Evolutionary conservation across 805 yeast genomes (phyloP).

Genomic region (Candida maris): DNA sequence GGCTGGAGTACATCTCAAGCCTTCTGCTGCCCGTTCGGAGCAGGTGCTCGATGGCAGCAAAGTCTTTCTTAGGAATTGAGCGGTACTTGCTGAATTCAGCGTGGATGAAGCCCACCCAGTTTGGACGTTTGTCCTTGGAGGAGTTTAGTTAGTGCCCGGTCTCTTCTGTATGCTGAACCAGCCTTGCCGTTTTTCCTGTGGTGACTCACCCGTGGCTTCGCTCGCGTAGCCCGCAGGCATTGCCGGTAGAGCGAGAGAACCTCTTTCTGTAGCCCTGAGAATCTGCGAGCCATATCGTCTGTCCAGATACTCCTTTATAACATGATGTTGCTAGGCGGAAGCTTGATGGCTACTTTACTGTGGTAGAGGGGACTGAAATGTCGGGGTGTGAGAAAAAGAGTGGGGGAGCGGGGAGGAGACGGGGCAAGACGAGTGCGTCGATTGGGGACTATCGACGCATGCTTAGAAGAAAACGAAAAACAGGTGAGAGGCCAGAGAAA

Average conservation of each 20-base stretch:
- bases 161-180: not conserved
- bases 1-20: slow-evolving; percentile 66
- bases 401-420: too few species aligned
- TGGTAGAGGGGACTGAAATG: too few species aligned
- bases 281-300: slow-evolving; percentile 19
- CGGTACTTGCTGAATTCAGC: slow-evolving; percentile 61
- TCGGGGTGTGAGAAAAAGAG: too few species aligned
- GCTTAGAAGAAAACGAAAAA: too few species aligned
- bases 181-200: not conserved
- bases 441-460: too few species aligned
- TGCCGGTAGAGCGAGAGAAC: slow-evolving; percentile 47
- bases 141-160: not conserved
- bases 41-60: slow-evolving; percentile 80
- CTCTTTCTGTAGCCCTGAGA: slow-evolving; percentile 50
- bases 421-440: too few species aligned
- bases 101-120: slow-evolving; percentile 34
- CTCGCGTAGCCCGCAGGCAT: slow-evolving; percentile 42
- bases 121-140: slow-evolving; percentile 26
- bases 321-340: too few species aligned
- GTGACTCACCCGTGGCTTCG: slow-evolving; percentile 41
- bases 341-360: too few species aligned
- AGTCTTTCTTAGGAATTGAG: slow-evolving; percentile 67
- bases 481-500: too few species aligned
- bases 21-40: slow-evolving; percentile 71
- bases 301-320: too few species aligned